Evolutionary conservation across 2,329 filamentous ascomycete species (phyloP).

Genomic region (Trichoderma asperellum): DNA sequence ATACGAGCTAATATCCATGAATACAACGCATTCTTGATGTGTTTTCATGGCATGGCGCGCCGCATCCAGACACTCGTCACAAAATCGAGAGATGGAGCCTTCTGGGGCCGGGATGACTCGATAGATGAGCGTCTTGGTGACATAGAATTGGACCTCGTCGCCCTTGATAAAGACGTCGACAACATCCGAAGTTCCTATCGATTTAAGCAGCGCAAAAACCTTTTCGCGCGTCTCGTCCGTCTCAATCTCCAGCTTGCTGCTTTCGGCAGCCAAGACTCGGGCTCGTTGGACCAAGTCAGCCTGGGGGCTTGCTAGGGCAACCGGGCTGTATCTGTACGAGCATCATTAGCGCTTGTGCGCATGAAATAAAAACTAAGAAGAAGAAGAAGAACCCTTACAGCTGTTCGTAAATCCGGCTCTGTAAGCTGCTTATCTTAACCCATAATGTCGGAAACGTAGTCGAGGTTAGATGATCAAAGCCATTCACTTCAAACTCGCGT

Average conservation of each 20-base stretch:
- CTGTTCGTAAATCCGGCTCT: constrained; percentile 62
- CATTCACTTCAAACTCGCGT: constrained; percentile 49
- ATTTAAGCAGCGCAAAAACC: constrained; percentile 44
- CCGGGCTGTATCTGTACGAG: constrained; percentile 53
- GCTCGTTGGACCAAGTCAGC: constrained; percentile 48
- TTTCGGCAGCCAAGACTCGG: constrained; percentile 44
- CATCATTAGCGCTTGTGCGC: not conserved
- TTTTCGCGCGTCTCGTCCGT: constrained; percentile 43
- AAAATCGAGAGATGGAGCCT: constrained; percentile 50
- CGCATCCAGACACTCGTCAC: constrained; percentile 52
- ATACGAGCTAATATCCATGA: constrained; percentile 47
- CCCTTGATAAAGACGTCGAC: constrained; percentile 51
- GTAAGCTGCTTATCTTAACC: constrained; percentile 59
- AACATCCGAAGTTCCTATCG: constrained; percentile 46
- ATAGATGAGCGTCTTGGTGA: constrained; percentile 56
- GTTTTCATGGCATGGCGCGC: constrained; percentile 54
- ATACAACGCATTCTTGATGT: constrained; percentile 51
- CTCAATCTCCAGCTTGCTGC: constrained; percentile 43
- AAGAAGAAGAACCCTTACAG: constrained; percentile 37
- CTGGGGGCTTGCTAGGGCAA: constrained; percentile 47
- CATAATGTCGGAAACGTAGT: constrained; percentile 54
- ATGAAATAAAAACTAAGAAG: not conserved
- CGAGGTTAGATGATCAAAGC: constrained; percentile 39
- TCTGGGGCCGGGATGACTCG: constrained; percentile 54
- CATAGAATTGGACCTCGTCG: constrained; percentile 53